Base-by-base conservation (phyloP, 306 rosid genomes). In the Ceratonia siliqua region DNA sequence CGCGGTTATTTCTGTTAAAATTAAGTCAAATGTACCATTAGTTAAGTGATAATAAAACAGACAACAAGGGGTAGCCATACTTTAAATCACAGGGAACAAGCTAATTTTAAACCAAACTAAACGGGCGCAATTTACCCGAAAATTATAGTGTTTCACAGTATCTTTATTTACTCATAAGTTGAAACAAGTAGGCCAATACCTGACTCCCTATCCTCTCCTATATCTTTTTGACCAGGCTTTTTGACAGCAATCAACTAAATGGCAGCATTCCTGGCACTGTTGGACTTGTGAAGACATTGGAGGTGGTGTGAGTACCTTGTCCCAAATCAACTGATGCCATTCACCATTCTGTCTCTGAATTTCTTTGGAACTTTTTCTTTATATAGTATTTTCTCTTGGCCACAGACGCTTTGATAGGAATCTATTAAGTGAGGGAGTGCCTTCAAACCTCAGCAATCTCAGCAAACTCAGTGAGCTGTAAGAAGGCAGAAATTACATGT, bases 271-370 rank as follows among this genome's bases (percentile, higher is more conserved):
- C 94, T 66, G 13, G 42, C 18, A 74, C 80, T 24, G 35, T 88
- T 43, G 78, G 85, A 63, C 46, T n/a, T 28, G 85, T 83, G 72
- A 73, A 39, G 62, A 14, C 76, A 65, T 28, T 88, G 76, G 73
- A 78, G 62, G 87, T 88, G 65, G 55, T 90, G 96, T 92, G 77
- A 90, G 96, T 92, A 78, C 76, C 83, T 48, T 33, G 48, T 78
- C 61, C 49, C 48, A 38, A 1, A 55, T n/a, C 48, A 17, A 53
- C 27, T 32, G 57, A 53, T 42, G 46, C 15, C 9, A 33, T 22
- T 56, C 43, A 57, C 50, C 20, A 59, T 41, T 61, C 32, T 21
- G n/a, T 56, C 21, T 18, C 0, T 73, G 42, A 69, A 63, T 10
- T 70, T 18, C 57, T 79, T 39, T 20, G 54, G 28, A 45, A 10